A percentile compares a stretch with the other conserved stretches of the same genome.
phyloP scores from a whole-genome alignment of 371 early-diverging fungal genomes.

The Zychaea mexicana region DNA sequence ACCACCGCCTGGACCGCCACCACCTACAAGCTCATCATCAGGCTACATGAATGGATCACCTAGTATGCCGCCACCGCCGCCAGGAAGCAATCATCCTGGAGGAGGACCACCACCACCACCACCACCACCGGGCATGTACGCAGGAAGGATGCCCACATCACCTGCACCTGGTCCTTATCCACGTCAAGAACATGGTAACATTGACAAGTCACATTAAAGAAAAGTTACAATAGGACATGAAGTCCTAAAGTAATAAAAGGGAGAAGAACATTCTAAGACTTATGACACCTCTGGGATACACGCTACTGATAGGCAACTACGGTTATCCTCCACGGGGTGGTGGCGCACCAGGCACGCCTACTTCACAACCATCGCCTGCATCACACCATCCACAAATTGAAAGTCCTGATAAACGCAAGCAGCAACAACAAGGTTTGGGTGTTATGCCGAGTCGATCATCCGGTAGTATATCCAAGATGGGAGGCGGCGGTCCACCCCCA shows the following conservation, averaged over 20 bases:
- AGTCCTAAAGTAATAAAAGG: no score
- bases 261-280: background rate
- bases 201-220: no score
- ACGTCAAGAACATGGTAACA: constrained; percentile 12
- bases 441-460: constrained; percentile 7
- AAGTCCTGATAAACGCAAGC: background rate
- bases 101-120: background rate
- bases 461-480: constrained; percentile 8
- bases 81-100: no score
- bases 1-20: constrained; percentile 9
- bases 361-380: constrained; percentile 10
- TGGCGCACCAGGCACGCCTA: constrained; percentile 13
- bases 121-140: constrained; percentile 1
- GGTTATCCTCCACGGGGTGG: constrained; percentile 15
- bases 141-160: constrained; percentile 17
- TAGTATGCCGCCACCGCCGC: constrained; percentile 14
- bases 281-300: no score
- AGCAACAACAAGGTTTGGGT: background rate
- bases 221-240: no score
- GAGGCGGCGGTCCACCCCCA: constrained; percentile 2
- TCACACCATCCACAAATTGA: background rate
- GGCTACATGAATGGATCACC: constrained; percentile 17
- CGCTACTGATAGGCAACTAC: constrained; percentile 16
- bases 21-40: constrained; percentile 4
- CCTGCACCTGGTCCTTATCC: constrained; percentile 19